Base-by-base conservation (phyloP, 306 rosid species). In the Cicer pinnatifidum region DNA sequence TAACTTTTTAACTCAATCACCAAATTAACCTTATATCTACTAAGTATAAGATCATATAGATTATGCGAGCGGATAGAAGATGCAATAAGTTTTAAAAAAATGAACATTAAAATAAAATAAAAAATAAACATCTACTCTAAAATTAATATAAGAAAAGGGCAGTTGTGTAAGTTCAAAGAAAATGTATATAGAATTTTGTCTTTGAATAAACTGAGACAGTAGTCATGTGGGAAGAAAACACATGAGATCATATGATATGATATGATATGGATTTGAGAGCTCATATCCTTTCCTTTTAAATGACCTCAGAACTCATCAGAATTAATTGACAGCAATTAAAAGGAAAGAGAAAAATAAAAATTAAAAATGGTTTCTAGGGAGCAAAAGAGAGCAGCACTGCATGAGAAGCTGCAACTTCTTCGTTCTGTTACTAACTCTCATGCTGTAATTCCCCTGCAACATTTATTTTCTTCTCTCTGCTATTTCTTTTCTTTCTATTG, bases 401-500 rank as follows among this genome's bases (percentile, higher is more conserved):
- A 91, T 86, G 96, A 94, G 86, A 90, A 94, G 86, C 92, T 94
- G 67, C 97, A 91, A 79, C 87, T 89, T 40, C 99, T 94, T 91
- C 97, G 99, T 72, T 94, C 97, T 72, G 82, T 94, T 80, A 94
- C 99, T 69, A 87, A 91, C 83, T 91, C 99, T 84, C 88, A 88
- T 79, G 92, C 99, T 87, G 99, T 94, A 94, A 89, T 72, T 86
- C 79, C 78, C 3, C 85, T 78, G 59, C 82, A 39, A 28, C 35
- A 0, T 28, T 28, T 28, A 28, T 28, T 28, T 28, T 35, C 72
- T 4, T 72, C 75, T 76, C 20, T 63, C 67, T 82, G 7, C 60
- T 59, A 11, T 59, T n/a, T 71, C 39, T 23, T 67, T 66, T 66
- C 53, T 11, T 66, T 80, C 80, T 84, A 80, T 78, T 86, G 85